A percentile compares a stretch with the other conserved stretches of the same genome.
These are phyloP conservation scores for Coemansia sp. DNA, from an alignment of 192 early-diverging fungal species.

Conservation along the genomic window DNA sequence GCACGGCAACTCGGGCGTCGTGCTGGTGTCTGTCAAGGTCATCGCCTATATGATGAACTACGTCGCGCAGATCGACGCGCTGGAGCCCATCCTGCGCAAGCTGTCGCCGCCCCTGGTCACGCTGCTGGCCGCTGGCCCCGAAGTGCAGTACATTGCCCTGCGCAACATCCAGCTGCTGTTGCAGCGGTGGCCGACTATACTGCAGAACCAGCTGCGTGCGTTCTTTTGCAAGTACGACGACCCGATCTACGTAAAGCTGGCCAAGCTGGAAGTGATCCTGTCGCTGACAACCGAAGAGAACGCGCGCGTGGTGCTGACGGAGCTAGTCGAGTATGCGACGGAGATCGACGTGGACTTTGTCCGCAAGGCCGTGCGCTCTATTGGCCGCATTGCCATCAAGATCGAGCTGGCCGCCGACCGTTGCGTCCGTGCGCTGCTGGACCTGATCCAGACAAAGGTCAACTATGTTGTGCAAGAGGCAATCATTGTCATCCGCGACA, in stretches of 20 bases:
- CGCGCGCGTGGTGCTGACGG: constrained; percentile 80
- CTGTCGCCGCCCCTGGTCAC: constrained; percentile 93
- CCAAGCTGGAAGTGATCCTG: constrained; percentile 94
- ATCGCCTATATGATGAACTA: constrained; percentile 95
- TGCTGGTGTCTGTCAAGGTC: constrained; percentile 77
- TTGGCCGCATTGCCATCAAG: constrained; percentile 96
- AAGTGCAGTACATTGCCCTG: constrained; percentile 96
- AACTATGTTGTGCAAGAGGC: constrained; percentile 98
- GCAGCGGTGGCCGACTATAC: constrained; percentile 80
- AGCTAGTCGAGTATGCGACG: constrained; percentile 90
- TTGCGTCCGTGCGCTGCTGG: constrained; percentile 82
- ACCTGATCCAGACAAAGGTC: constrained; percentile 93
- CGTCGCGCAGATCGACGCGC: constrained; percentile 72
- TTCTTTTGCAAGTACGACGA: constrained; percentile 99
- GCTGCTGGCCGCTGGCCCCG: constrained; percentile 77
- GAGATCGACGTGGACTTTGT: constrained; percentile 99
- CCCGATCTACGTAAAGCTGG: constrained; percentile 96
- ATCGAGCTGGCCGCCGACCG: constrained; percentile 80
- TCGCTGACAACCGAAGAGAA: constrained; percentile 77
- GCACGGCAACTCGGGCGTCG: constrained; percentile 92
- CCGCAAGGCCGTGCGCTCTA: constrained; percentile 88
- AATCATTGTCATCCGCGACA: constrained; percentile 96
- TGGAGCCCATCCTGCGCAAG: constrained; percentile 70
- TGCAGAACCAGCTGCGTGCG: constrained; percentile 92
- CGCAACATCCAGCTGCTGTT: constrained; percentile 94